A percentile compares a stretch with the other conserved stretches of the same genome.
These are phyloP conservation scores for Schizochytrium sp. DNA, from an alignment of 108 stramenopile species.

Conservation along the genomic window DNA sequence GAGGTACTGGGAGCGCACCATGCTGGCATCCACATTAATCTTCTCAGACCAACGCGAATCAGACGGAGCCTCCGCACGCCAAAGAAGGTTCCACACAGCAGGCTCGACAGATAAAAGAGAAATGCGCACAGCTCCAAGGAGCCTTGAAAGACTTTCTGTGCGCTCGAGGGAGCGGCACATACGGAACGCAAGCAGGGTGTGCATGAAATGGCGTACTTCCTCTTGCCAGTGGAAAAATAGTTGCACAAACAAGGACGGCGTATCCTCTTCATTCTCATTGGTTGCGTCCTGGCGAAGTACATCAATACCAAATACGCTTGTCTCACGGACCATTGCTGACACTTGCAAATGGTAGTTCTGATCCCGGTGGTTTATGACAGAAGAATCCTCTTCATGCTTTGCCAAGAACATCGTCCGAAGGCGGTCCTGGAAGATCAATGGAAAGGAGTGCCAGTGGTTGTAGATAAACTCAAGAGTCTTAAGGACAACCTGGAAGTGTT, in stretches of 20 bases:
- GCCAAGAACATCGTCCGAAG: conserved; percentile 27
- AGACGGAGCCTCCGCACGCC: background rate
- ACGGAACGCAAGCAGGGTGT: conserved; percentile 51
- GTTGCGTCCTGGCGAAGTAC: background rate
- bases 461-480: conserved; percentile 53
- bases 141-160: background rate
- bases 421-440: conserved; percentile 20
- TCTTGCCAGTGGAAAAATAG: conserved; percentile 61
- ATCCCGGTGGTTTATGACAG: background rate
- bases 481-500: conserved; percentile 35
- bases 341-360: conserved; percentile 14
- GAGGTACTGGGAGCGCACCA: conserved; percentile 29
- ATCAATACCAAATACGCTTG: conserved; percentile 11
- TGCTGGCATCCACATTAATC: background rate
- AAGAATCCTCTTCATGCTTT: conserved; percentile 12
- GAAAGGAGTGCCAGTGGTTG: conserved; percentile 37
- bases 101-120: conserved; percentile 29
- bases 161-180: conserved; percentile 48
- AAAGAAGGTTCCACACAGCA: conserved; percentile 1
- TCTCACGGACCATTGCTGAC: background rate
- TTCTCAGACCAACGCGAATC: background rate
- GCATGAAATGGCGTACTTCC: conserved; percentile 43
- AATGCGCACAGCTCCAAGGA: conserved; percentile 34
- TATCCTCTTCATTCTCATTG: conserved; percentile 1
- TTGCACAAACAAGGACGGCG: conserved; percentile 33